Evolutionary conservation across 805 yeast genomes (phyloP), one percentile per base, ranked within the genome.

Genomic region (Pichia occidentalis): DNA sequence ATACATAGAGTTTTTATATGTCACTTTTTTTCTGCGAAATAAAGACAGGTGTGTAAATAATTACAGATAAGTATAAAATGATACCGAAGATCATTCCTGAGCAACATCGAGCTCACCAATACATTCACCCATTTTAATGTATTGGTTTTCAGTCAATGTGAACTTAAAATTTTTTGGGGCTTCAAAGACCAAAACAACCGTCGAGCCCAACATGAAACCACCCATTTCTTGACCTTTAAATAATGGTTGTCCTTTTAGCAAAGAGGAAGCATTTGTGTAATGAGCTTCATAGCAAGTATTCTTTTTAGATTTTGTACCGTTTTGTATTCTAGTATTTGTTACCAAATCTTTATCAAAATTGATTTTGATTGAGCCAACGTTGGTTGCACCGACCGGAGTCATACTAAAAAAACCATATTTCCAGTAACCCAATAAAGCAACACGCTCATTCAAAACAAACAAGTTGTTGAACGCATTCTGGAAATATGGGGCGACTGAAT

Each of bases 341-440:
- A 80, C 73, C 53, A 92, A 72, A 53, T 85, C 88, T 62, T 81
- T 80, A 61, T 92, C 99, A 53, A 92, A 92, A 56, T 88, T 86
- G 48, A 92, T 71, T 42, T 82, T 79, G 48, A 92, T 92, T 52
- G 95, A 82, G 5, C 99, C 99, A 22, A 92, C 99, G 62, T 92
- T 92, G 3, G 98, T 92, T 18, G 99, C 99, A 11, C 99, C 99
- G 10, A 92, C 98, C 0, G 99, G 97, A 1, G 95, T 90, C 99
- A 92, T 92, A 47, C 94, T 81, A 65, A 92, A 92, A 52, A 92
- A 92, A 0, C 99, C 99, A 57, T 92, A 73, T 56, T 83, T 85
- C 98, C 98, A 92, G 53, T 85, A 79, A 1, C 99, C 99, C 40
- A 92, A 70, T 34, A 92, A 64, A 0, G 98, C 95, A 3, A 92